These are phyloP conservation scores for Gossypium aridum DNA, from an alignment of 441 rosid genomes.

Conservation along the genomic window DNA sequence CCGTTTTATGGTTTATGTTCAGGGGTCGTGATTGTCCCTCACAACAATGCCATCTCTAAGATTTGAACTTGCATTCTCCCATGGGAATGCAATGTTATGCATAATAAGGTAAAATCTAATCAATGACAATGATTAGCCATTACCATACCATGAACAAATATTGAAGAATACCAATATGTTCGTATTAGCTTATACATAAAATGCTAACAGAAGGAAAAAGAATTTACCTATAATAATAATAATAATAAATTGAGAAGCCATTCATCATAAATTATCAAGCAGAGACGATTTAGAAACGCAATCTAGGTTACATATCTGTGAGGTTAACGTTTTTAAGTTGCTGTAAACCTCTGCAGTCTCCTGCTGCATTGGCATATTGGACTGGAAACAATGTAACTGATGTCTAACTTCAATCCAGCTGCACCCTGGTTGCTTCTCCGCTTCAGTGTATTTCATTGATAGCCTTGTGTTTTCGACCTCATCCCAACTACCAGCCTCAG, in stretches of 20 bases:
- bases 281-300: not conserved
- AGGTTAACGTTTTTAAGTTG: conserved; percentile 6
- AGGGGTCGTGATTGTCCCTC: too few relatives aligned
- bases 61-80: too few relatives aligned
- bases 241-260: not conserved
- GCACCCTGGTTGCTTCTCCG: conserved; percentile 79
- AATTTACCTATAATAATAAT: not conserved
- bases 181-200: not conserved
- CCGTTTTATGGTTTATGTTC: too few relatives aligned
- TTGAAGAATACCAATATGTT: not conserved
- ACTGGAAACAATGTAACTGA: conserved; percentile 2
- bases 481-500: conserved; percentile 68
- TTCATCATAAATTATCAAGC: not conserved
- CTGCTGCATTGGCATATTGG: not conserved
- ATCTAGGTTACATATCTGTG: not conserved
- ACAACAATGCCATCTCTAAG: too few relatives aligned
- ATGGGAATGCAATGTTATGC: too few relatives aligned
- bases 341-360: not conserved
- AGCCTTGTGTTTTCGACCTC: conserved; percentile 57
- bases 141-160: not conserved
- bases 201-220: not conserved
- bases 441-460: conserved; percentile 62
- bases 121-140: too few relatives aligned
- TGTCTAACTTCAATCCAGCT: conserved; percentile 52
- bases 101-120: too few relatives aligned